phyloP scores from a whole-genome alignment of 2,329 filamentous ascomycete genomes.

The Lasiodiplodia theobromae region DNA sequence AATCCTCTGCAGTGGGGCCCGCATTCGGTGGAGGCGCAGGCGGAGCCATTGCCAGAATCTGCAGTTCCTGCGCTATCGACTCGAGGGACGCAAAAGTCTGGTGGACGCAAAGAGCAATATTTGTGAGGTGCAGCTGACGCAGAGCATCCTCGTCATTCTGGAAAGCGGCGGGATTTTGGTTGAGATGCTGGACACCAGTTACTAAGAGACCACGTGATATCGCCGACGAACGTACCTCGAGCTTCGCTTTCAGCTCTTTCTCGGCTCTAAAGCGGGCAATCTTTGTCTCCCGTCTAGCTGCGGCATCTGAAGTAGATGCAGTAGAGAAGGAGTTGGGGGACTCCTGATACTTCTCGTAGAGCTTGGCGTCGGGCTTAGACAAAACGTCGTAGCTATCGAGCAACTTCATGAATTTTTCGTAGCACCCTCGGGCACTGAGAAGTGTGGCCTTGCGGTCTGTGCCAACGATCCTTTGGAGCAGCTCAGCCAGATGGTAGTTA shows the following conservation, averaged over 20 bases:
- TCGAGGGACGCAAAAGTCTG: slow-evolving; percentile 88
- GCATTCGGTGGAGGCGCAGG: slow-evolving; percentile 53
- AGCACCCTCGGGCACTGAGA: slow-evolving; percentile 69
- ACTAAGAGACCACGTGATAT: slow-evolving; percentile 27
- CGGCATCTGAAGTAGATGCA: slow-evolving; percentile 69
- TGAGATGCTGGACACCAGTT: slow-evolving; percentile 59
- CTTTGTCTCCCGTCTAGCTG: slow-evolving; percentile 79
- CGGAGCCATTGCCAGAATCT: slow-evolving; percentile 80
- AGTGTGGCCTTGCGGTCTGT: slow-evolving; percentile 67
- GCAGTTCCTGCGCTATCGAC: slow-evolving; percentile 80
- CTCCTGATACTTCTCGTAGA: slow-evolving; percentile 77
- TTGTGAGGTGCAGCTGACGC: slow-evolving; percentile 78
- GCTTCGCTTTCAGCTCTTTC: slow-evolving; percentile 80
- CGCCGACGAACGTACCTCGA: slow-evolving; percentile 64
- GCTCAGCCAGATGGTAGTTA: slow-evolving; percentile 79
- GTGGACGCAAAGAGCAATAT: slow-evolving; percentile 76
- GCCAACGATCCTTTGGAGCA: slow-evolving; percentile 72
- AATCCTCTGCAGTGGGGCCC: slow-evolving; percentile 49
- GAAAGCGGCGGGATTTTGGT: slow-evolving; percentile 64
- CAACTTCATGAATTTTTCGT: slow-evolving; percentile 79
- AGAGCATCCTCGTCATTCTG: slow-evolving; percentile 86
- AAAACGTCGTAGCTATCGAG: slow-evolving; percentile 83
- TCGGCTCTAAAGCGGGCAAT: slow-evolving; percentile 86
- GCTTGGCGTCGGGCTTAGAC: slow-evolving; percentile 66
- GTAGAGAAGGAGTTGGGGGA: slow-evolving; percentile 76